Conservation (phyloP, 2,329 filamentous ascomycete species). For the Aspergillus aculeatinus region DNA sequence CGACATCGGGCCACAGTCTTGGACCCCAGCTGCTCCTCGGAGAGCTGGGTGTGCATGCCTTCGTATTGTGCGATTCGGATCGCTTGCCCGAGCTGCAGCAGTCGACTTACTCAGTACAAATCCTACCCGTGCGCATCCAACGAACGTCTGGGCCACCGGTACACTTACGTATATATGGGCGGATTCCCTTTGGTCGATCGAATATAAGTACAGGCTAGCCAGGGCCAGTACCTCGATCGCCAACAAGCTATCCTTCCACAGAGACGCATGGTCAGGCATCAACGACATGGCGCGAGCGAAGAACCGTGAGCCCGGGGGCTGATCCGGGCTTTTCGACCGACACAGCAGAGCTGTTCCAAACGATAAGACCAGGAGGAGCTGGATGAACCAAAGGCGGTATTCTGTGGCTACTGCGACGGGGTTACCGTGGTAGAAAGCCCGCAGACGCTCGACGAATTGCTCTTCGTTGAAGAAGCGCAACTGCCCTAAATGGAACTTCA, state of each 20-base stretch:
- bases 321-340: constrained; percentile 7
- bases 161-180: constrained; percentile 32
- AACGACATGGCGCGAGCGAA: constrained; percentile 30
- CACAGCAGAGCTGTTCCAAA: constrained; percentile 8
- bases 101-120: too few species aligned
- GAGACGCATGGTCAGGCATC: constrained; percentile 36
- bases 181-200: constrained; percentile 40
- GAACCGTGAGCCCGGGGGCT: constrained; percentile 14
- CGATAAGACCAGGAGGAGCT: constrained; percentile 16
- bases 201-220: constrained; percentile 40
- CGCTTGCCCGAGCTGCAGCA: constrained; percentile 38
- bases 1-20: constrained; percentile 35
- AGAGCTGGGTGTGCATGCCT: constrained; percentile 43
- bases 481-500: too few species aligned
- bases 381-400: constrained; percentile 9
- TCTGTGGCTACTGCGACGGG: too few species aligned
- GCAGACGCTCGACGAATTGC: too few species aligned
- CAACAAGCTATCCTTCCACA: constrained; percentile 41
- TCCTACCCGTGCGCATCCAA: too few species aligned
- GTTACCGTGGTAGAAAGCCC: too few species aligned
- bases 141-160: too few species aligned
- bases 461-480: too few species aligned
- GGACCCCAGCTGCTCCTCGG: constrained; percentile 35
- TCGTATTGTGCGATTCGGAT: constrained; percentile 45
- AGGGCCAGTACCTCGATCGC: constrained; percentile 42